phyloP scores from a whole-genome alignment of 495 filamentous ascomycete species.

The Hypomontagnella submonticulosa region DNA sequence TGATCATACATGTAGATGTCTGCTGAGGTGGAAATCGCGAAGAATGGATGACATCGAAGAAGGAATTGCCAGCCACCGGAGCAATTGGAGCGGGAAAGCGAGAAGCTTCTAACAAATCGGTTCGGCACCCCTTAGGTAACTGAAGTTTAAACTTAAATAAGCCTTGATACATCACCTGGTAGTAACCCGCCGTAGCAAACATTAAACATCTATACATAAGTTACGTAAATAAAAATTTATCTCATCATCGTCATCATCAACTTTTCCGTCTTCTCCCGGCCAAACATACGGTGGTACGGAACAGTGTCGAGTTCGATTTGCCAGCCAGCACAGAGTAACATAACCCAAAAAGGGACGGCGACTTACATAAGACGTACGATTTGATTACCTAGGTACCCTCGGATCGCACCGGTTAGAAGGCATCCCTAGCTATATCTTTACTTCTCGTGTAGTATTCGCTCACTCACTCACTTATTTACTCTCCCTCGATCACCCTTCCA shows the following conservation, averaged over 20 bases:
- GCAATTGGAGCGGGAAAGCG: constrained; percentile 17
- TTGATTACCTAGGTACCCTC: background rate
- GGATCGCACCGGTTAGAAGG: too few relatives aligned
- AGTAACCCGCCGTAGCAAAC: too few relatives aligned
- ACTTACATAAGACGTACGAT: constrained; percentile 16
- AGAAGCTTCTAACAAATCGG: constrained; percentile 14
- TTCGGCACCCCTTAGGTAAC: too few relatives aligned
- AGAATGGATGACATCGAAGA: constrained; percentile 30
- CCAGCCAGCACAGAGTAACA: background rate
- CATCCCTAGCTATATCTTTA: too few relatives aligned
- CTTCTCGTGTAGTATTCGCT: background rate
- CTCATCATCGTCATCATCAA: constrained; percentile 7
- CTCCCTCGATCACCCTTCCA: background rate
- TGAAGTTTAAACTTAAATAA: too few relatives aligned
- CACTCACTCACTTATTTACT: background rate
- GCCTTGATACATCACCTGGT: too few relatives aligned
- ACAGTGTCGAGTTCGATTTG: too few relatives aligned
- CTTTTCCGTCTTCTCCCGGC: constrained; percentile 1
- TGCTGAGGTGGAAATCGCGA: constrained; percentile 14
- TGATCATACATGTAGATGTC: constrained; percentile 1
- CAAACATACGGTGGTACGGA: too few relatives aligned
- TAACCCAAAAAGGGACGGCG: background rate
- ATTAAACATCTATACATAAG: too few relatives aligned
- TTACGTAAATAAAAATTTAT: background rate
- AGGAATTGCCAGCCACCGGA: constrained; percentile 12